These are phyloP conservation scores for Umbelopsis isabellina DNA, from an alignment of 192 early-diverging fungal genomes.

Conservation along the genomic window DNA sequence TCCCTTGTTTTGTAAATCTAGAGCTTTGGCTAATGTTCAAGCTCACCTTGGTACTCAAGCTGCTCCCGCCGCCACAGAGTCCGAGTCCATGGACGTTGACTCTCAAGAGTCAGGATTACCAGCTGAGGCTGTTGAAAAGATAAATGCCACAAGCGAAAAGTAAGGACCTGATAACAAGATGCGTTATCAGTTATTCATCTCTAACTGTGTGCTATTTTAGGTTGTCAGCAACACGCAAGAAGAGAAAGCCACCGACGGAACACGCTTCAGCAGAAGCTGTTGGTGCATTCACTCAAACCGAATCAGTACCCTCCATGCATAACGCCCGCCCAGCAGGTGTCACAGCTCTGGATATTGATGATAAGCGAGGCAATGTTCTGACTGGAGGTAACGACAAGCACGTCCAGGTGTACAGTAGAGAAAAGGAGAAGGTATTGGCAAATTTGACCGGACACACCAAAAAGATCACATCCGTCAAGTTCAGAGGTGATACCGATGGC, in stretches of 20 bases:
- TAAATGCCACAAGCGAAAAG: conserved; percentile 54
- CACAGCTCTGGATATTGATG: conserved; percentile 59
- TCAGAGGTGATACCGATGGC: conserved; percentile 55
- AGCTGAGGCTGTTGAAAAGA: conserved; percentile 51
- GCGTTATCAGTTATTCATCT: background rate
- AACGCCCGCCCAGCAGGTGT: conserved; percentile 75
- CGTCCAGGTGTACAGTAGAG: conserved; percentile 70
- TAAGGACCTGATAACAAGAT: conserved; percentile 29
- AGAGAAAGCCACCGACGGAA: conserved; percentile 83
- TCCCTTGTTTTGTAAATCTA: conserved; percentile 26
- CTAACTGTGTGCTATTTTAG: conserved; percentile 44
- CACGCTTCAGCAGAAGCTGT: conserved; percentile 71
- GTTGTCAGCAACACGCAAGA: conserved; percentile 70
- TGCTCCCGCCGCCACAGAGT: conserved; percentile 32
- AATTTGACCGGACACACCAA: conserved; percentile 86
- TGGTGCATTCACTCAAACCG: conserved; percentile 53
- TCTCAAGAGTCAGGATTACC: conserved; percentile 40
- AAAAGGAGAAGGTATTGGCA: conserved; percentile 63
- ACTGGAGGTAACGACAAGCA: conserved; percentile 84
- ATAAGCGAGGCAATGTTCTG: conserved; percentile 62
- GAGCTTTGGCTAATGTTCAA: conserved; percentile 62
- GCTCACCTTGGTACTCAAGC: conserved; percentile 58
- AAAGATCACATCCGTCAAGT: conserved; percentile 74
- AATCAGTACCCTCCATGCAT: conserved; percentile 66
- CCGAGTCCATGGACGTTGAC: conserved; percentile 59